Conservation (phyloP, 768 basidiomycete genomes). For the Macrolepiota fuliginosa region DNA sequence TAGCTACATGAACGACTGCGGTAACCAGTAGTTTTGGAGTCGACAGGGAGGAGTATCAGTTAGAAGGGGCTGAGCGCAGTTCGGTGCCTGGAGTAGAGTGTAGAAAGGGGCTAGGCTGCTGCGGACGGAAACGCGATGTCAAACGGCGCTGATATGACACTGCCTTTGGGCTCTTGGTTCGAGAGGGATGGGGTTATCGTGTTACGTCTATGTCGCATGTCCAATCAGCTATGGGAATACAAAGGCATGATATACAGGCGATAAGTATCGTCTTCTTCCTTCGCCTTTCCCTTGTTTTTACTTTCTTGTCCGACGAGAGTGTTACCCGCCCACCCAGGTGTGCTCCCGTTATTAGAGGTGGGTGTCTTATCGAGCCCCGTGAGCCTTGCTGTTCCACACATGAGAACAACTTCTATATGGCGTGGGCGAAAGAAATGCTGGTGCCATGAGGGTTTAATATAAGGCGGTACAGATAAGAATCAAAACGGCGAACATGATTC, state of each 20-base stretch:
- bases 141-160: not conserved
- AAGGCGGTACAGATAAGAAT: not conserved
- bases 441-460: constrained; percentile 15
- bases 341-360: constrained; percentile 13
- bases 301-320: constrained; percentile 27
- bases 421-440: constrained; percentile 51
- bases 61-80: not conserved
- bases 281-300: constrained; percentile 1
- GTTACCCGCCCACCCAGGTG: constrained; percentile 29
- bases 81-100: not conserved
- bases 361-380: constrained; percentile 20
- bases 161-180: not conserved
- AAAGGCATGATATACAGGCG: constrained; percentile 15
- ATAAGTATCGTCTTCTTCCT: constrained; percentile 11
- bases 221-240: not conserved
- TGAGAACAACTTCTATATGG: constrained; percentile 39
- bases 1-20: not conserved
- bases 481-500: constrained; percentile 36
- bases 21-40: not conserved
- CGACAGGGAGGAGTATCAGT: not conserved
- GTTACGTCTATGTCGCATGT: not conserved
- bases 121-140: not conserved
- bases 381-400: constrained; percentile 24
- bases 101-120: not conserved
- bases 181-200: not conserved